Evolutionary conservation across 441 rosid species (phyloP).

Genomic region (Euphorbia schlechtendalii): DNA sequence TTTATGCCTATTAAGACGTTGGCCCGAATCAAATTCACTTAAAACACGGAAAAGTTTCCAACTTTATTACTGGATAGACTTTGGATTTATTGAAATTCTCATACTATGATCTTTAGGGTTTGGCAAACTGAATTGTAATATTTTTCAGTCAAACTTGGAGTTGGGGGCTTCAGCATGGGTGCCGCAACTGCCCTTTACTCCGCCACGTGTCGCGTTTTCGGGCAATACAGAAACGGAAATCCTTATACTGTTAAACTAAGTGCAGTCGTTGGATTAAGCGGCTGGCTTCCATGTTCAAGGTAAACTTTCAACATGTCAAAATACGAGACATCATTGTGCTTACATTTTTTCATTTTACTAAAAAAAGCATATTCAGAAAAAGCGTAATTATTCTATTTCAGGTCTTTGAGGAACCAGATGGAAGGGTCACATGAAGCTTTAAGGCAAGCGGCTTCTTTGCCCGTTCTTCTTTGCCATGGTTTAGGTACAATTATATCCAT

Average conservation of each 20-base stretch:
- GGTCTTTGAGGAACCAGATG: slow-evolving; percentile 42
- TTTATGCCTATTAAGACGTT: neutral
- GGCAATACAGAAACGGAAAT: slow-evolving; percentile 64
- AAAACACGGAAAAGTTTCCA: neutral
- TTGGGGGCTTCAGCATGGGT: too few species aligned
- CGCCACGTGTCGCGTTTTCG: slow-evolving; percentile 58
- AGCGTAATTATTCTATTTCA: slow-evolving; percentile 23
- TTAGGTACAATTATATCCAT: slow-evolving; percentile 43
- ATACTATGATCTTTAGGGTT: neutral
- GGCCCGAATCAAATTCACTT: too few species aligned
- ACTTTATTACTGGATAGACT: neutral
- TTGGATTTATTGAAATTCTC: neutral
- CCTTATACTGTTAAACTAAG: slow-evolving; percentile 57
- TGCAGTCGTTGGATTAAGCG: slow-evolving; percentile 35
- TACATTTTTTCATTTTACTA: neutral
- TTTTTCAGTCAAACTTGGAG: slow-evolving; percentile 70
- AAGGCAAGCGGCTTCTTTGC: slow-evolving; percentile 63
- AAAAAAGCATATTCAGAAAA: slow-evolving; percentile 3
- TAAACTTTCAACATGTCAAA: slow-evolving; percentile 12
- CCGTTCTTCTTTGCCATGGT: slow-evolving; percentile 76
- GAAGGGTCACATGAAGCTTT: slow-evolving; percentile 41
- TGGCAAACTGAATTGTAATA: neutral
- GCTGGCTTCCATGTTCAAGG: slow-evolving; percentile 96
- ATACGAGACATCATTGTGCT: slow-evolving; percentile 11
- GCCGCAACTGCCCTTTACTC: too few species aligned